Base-by-base conservation (phyloP, 2,329 filamentous ascomycete species). In the Nannizzia gypsea region DNA sequence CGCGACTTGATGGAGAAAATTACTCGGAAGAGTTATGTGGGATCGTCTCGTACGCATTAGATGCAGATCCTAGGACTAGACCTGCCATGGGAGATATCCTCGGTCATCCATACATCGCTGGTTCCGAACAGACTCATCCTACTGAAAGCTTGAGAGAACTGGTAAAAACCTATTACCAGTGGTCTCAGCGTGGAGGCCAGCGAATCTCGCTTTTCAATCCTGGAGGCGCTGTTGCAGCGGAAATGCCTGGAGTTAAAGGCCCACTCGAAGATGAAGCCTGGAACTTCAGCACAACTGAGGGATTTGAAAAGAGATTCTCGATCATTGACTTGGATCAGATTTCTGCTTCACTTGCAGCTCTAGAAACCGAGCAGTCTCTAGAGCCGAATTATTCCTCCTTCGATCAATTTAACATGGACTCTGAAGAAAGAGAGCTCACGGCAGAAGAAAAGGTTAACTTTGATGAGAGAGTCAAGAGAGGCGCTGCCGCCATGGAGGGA, bases 231-330 rank as follows among this genome's bases (percentile, higher is more conserved):
- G 78, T 77, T 15, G 79, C 78, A 11, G 82, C 83, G 34, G 77
- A 81, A 61, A 71, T 78, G 31, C 76, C 78, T 28, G 65, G 67
- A 38, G 64, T 67, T 11, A 72, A 75, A 26, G 73, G 78, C 3
- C 67, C 72, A 5, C 68, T 74, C 0, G 74, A 77, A n/a, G 52
- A 42, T 2, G 79, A 82, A 44, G 81, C 83, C 63, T 86, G 83
- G 83, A 84, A 83, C 60, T 86, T 86, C 67, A 85, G 82, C 65
- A 83, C 81, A 3, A 84, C 82, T 1, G 81, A 82, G 63, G 79
- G 81, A 13, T 85, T 85, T 64, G 80, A 85, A 63, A 73, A 76
- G 60, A 68, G 77, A 36, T 77, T 78, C 56, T 78, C 77, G 1
- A 72, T 77, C 46, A 73, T 79, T 54, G 71, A 76, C 62, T 63